A percentile compares a stretch with the other conserved stretches of the same genome.
phyloP scores from a whole-genome alignment of 2,329 filamentous ascomycete genomes.

The Arthroderma uncinatum region DNA sequence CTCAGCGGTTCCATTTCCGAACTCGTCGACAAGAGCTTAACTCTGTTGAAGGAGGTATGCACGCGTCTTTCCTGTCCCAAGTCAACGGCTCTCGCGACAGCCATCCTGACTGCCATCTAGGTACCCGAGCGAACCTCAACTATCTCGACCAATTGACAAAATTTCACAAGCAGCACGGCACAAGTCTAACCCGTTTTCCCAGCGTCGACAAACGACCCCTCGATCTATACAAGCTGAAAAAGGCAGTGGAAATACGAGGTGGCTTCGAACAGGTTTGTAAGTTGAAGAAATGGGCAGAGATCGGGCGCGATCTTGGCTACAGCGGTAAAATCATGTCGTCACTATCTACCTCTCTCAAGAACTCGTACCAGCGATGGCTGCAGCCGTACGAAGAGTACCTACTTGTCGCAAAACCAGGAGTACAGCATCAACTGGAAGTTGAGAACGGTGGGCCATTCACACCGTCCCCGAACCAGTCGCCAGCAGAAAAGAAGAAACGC shows the following conservation, averaged over 20 bases:
- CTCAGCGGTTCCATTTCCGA: conserved; percentile 85
- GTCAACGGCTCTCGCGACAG: conserved; percentile 27
- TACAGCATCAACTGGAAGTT: conserved; percentile 89
- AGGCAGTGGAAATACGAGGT: conserved; percentile 85
- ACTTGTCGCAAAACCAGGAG: conserved; percentile 77
- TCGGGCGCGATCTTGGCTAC: conserved; percentile 89
- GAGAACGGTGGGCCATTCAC: conserved; percentile 90
- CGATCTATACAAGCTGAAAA: conserved; percentile 90
- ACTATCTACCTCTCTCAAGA: conserved; percentile 91
- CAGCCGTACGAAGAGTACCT: conserved; percentile 95
- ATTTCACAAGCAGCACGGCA: conserved; percentile 94
- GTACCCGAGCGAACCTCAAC: conserved; percentile 86
- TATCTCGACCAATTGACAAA: conserved; percentile 92
- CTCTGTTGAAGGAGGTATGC: conserved; percentile 87
- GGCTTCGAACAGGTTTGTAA: conserved; percentile 97
- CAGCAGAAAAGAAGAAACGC: conserved; percentile 48
- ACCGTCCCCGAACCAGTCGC: conserved; percentile 61
- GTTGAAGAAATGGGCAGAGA: conserved; percentile 97
- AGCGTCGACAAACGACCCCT: conserved; percentile 96
- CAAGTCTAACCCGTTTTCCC: conserved; percentile 82
- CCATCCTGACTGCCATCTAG: conserved; percentile 41
- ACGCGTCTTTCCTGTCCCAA: background rate
- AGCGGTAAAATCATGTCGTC: conserved; percentile 99
- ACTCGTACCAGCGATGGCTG: conserved; percentile 94
- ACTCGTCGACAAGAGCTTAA: conserved; percentile 95